Conservation (phyloP, 371 early-diverging fungal species). For the Apophysomyces trapeziformis region DNA sequence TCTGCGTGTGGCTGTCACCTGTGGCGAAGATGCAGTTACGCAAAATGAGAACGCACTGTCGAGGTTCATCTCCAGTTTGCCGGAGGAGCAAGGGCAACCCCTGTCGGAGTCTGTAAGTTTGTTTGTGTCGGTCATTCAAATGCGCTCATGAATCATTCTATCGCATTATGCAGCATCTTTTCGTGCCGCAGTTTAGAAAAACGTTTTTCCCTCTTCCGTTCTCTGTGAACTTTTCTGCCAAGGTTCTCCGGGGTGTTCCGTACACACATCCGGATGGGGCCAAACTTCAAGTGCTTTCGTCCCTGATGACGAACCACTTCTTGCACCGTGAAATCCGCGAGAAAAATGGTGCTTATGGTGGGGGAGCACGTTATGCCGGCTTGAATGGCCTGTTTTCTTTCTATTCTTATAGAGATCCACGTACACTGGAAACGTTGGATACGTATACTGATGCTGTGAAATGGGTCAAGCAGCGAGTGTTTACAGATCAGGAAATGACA, state of each 20-base stretch:
- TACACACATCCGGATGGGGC: constrained; percentile 85
- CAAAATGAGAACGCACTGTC: constrained; percentile 62
- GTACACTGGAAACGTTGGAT: constrained; percentile 73
- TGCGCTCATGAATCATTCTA: constrained; percentile 1
- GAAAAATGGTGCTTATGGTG: constrained; percentile 97
- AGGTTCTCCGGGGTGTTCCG: constrained; percentile 77
- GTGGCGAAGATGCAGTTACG: constrained; percentile 64
- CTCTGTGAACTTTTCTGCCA: constrained; percentile 85
- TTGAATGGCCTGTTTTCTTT: constrained; percentile 84
- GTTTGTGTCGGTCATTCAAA: neutral
- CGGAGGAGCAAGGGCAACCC: constrained; percentile 29
- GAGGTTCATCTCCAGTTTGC: constrained; percentile 54
- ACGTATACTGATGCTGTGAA: constrained; percentile 68
- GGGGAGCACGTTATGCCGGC: constrained; percentile 78
- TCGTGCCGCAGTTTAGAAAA: constrained; percentile 43
- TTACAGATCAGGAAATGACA: constrained; percentile 71
- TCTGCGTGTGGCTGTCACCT: constrained; percentile 72
- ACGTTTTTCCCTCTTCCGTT: constrained; percentile 78
- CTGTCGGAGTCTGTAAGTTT: constrained; percentile 27
- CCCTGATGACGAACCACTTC: constrained; percentile 82
- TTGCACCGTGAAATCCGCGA: constrained; percentile 95
- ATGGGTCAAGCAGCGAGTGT: constrained; percentile 67
- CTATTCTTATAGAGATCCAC: constrained; percentile 94
- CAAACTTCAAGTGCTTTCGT: constrained; percentile 77
- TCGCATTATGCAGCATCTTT: constrained; percentile 21